Percentiles rank a stretch among this genome's conserved stretches.
These are phyloP conservation scores for Cymodocea nodosa DNA, from an alignment of 116 monocot species.

Conservation along the genomic window DNA sequence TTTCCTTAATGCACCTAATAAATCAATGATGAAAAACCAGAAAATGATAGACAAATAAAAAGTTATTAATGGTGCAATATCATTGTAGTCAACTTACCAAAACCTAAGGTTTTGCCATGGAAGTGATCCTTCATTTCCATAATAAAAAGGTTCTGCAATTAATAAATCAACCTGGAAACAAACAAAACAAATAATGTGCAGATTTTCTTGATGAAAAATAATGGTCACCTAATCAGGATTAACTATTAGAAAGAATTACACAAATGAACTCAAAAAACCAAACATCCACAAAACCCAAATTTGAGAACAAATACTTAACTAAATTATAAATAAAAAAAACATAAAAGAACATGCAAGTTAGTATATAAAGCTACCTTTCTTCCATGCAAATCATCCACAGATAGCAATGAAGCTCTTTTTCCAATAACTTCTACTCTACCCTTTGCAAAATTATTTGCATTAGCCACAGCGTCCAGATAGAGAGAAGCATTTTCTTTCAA, in stretches of 20 bases:
- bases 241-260: background rate
- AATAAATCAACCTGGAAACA: conserved; percentile 59
- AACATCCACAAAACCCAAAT: background rate
- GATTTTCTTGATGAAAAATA: background rate
- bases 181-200: background rate
- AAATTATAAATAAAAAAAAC: background rate
- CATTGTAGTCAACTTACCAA: conserved; percentile 39
- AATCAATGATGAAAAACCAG: background rate
- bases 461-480: conserved; percentile 52
- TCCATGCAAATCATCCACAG: conserved; percentile 23
- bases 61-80: background rate
- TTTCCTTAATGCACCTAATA: no score
- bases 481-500: conserved; percentile 40
- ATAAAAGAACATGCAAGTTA: background rate
- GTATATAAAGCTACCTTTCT: conserved; percentile 39
- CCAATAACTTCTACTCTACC: conserved; percentile 47
- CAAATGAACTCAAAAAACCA: background rate
- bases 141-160: conserved; percentile 87
- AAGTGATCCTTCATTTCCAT: conserved; percentile 83
- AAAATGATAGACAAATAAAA: background rate
- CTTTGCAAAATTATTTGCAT: conserved; percentile 57
- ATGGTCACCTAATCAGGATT: background rate
- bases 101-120: conserved; percentile 92
- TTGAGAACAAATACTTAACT: background rate
- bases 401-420: conserved; percentile 41